Evolutionary conservation across 495 filamentous ascomycete genomes (phyloP).

Genomic region (Talaromyces liani): DNA sequence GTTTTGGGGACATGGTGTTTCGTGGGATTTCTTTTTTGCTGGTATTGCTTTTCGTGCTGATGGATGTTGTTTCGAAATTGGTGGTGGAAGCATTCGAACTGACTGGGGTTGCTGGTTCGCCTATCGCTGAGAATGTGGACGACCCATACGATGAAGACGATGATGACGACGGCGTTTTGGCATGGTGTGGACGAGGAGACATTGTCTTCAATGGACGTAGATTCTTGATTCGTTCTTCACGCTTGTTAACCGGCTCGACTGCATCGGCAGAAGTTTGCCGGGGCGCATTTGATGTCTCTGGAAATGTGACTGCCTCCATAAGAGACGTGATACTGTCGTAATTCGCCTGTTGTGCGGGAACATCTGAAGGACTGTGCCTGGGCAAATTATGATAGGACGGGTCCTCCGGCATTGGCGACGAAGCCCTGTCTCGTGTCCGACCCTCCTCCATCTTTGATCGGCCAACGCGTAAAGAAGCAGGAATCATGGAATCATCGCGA

Average conservation of each 20-base stretch:
- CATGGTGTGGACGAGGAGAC: not conserved
- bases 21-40: conserved; percentile 3
- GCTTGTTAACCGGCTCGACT: not conserved
- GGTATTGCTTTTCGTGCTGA: not conserved
- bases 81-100: not conserved
- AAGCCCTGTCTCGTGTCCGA: not conserved
- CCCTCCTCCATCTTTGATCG: not conserved
- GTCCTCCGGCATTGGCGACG: not conserved
- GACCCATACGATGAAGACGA: not conserved
- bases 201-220: not conserved
- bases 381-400: not conserved
- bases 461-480: conserved; percentile 2
- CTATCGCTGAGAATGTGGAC: not conserved
- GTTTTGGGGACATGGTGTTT: conserved; percentile 13
- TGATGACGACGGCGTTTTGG: not conserved
- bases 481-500: not conserved
- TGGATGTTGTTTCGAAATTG: not conserved
- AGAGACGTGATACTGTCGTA: not conserved
- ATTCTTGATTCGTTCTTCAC: not conserved
- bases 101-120: not conserved
- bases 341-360: not conserved
- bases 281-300: not conserved
- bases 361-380: not conserved
- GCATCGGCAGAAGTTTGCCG: not conserved
- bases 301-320: not conserved